These are phyloP conservation scores for Fonsecaea erecta DNA, from an alignment of 2,329 filamentous ascomycete species.

Conservation along the genomic window DNA sequence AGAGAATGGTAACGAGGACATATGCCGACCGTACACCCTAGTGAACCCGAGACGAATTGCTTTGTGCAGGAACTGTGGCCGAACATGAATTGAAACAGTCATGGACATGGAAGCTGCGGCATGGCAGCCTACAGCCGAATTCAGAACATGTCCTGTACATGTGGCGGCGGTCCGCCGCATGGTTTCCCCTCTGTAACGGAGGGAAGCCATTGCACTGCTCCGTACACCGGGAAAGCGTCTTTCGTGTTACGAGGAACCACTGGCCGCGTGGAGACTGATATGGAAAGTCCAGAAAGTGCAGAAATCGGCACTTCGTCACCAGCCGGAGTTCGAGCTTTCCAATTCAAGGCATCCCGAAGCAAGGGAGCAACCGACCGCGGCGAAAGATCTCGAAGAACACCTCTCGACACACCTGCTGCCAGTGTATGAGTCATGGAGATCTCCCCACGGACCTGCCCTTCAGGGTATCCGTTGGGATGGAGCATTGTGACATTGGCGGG, in stretches of 20 bases:
- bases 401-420: conserved; percentile 32
- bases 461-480: conserved; percentile 26
- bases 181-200: conserved; percentile 28
- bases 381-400: conserved; percentile 30
- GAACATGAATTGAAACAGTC: background rate
- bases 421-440: conserved; percentile 35
- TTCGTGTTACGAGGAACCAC: conserved; percentile 24
- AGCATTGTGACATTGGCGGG: conserved; percentile 28
- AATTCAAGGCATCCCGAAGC: conserved; percentile 28
- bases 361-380: conserved; percentile 33
- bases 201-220: conserved; percentile 29
- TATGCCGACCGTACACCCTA: background rate
- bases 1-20: background rate
- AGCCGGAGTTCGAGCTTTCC: conserved; percentile 26
- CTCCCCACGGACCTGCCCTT: conserved; percentile 30
- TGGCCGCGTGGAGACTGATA: conserved; percentile 33
- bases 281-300: conserved; percentile 27
- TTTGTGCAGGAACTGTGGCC: background rate
- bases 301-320: conserved; percentile 28
- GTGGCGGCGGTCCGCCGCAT: conserved; percentile 15
- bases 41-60: background rate
- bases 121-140: background rate
- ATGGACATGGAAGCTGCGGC: background rate
- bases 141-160: conserved; percentile 7
- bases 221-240: conserved; percentile 33